phyloP scores from a whole-genome alignment of 805 yeast genomes.

The Saccharomyces jurei region DNA sequence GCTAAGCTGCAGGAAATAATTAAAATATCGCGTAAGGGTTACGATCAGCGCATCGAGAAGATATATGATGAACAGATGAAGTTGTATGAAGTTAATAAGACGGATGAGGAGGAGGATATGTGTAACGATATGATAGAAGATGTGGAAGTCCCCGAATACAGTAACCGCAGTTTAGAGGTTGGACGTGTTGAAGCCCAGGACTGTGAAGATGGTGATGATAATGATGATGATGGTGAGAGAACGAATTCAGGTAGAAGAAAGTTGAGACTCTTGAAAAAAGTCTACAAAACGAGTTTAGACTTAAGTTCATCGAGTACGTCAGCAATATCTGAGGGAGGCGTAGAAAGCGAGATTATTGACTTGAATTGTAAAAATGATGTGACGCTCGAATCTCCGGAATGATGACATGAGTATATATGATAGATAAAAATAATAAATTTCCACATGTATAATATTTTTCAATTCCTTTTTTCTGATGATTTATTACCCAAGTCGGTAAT shows the following conservation, averaged over 20 bases:
- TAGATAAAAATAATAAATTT: neutral
- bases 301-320: neutral
- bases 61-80: constrained; percentile 18
- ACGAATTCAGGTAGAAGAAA: constrained; percentile 20
- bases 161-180: constrained; percentile 21
- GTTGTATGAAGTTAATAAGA: constrained; percentile 22
- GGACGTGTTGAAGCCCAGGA: constrained; percentile 9
- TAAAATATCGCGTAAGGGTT: constrained; percentile 33
- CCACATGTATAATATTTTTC: neutral
- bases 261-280: constrained; percentile 23
- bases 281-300: constrained; percentile 4
- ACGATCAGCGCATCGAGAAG: constrained; percentile 18
- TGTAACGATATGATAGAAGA: constrained; percentile 6
- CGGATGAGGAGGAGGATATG: constrained; percentile 19
- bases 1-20: constrained; percentile 36
- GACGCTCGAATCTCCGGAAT: neutral
- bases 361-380: neutral
- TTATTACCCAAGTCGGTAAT: neutral
- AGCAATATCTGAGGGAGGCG: neutral
- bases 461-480: neutral
- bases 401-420: neutral
- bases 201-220: constrained; percentile 1
- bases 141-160: constrained; percentile 5
- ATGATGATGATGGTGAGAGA: constrained; percentile 8
- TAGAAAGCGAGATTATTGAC: neutral